A percentile compares a stretch with the other conserved stretches of the same genome.
Evolutionary conservation across 805 yeast genomes (phyloP).

Genomic region (Candida tibetensis): DNA sequence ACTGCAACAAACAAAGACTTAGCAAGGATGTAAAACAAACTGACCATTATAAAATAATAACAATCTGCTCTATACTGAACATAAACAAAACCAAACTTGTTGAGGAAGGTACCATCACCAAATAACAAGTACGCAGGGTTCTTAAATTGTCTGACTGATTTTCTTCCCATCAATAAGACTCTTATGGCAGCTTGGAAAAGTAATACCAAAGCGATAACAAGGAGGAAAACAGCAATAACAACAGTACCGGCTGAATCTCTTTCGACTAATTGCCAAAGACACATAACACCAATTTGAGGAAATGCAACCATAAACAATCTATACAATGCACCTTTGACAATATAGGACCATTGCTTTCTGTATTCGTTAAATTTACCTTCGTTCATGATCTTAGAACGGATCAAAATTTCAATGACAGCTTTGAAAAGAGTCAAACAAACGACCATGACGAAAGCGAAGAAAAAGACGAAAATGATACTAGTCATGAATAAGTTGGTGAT

Average conservation of each 20-base stretch:
- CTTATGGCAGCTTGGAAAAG: conserved; percentile 69
- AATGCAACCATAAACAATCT: conserved; percentile 80
- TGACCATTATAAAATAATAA: conserved; percentile 75
- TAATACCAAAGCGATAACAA: conserved; percentile 55
- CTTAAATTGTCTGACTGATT: conserved; percentile 67
- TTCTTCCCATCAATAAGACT: conserved; percentile 72
- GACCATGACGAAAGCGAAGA: conserved; percentile 63
- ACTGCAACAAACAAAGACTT: conserved; percentile 86
- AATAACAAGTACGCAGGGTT: conserved; percentile 90
- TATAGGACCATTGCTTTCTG: conserved; percentile 78
- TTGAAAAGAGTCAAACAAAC: conserved; percentile 61
- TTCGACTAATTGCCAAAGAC: conserved; percentile 86
- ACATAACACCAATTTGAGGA: conserved; percentile 79
- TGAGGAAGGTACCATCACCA: conserved; percentile 77
- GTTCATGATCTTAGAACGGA: conserved; percentile 56
- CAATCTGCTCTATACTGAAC: conserved; percentile 86
- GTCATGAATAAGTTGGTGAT: conserved; percentile 84
- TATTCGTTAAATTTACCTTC: conserved; percentile 70
- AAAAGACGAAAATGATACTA: conserved; percentile 76
- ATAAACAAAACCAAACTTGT: conserved; percentile 88
- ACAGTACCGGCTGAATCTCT: conserved; percentile 81
- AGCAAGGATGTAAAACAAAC: conserved; percentile 62
- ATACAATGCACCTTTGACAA: conserved; percentile 85
- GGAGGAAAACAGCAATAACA: conserved; percentile 72
- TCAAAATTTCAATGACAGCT: conserved; percentile 61